Evolutionary conservation across 2,329 filamentous ascomycete species (phyloP), one percentile per base, ranked within the genome.

Genomic region (Penicillium sp.): DNA sequence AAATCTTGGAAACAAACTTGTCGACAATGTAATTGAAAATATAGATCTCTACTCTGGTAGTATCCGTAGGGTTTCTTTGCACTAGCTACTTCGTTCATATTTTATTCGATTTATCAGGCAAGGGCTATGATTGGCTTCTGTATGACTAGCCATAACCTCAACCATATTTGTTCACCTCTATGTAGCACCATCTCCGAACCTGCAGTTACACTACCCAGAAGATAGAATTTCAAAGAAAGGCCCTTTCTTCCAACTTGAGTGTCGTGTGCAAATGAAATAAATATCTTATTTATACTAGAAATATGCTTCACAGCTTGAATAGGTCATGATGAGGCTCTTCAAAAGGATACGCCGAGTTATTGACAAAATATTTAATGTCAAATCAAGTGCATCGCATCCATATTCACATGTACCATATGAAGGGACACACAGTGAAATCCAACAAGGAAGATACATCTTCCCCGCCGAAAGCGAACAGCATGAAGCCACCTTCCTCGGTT

Each of bases 401-500:
- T n/a, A 8, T 31, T 21, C 24, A 9, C 9, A 31, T 16, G 9
- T 6, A 21, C 19, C 37, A 42, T 22, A 14, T 19, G 26, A 44
- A 22, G n/a, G 19, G 22, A 33, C 22, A 14, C 26, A 45, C 26
- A 50, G 35, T 29, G 49, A 52, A 33, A 43, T 33, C 4, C 39
- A 49, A 33, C 52, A 44, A 26, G 45, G 35, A n/a, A 42, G 21
- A 49, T 59, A 56, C 47, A 35, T 61, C 11, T 57, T 56, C 10
- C 65, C 64, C 0, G 46, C 52, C 0, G 63, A 64, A 46, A 65
- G 57, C 13, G 49, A 57, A 11, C 60, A 50, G 9, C 65, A 67
- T 44, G 35, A 53, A 24, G 65, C 65, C 4, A 64, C 65, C 2
- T 64, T 66, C 31, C 66, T 68, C 14, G 64, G 65, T 3, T 68